phyloP scores from a whole-genome alignment of 2,329 filamentous ascomycete genomes.

The Zasmidium angulare region DNA sequence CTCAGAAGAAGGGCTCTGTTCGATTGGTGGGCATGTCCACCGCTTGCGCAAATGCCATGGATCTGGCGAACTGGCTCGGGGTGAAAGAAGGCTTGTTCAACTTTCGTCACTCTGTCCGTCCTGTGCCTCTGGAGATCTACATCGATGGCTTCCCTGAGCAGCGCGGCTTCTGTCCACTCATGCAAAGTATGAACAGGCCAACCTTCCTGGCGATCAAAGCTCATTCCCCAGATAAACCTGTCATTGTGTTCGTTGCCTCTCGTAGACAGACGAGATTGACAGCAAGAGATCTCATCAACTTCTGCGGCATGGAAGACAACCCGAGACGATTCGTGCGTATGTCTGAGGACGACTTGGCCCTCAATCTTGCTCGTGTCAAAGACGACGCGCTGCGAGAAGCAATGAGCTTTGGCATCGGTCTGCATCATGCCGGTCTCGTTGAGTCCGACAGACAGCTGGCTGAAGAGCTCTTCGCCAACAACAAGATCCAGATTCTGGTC shows the following conservation, averaged over 20 bases:
- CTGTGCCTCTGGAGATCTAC: conserved; percentile 91
- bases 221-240: conserved; percentile 93
- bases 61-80: conserved; percentile 93
- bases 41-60: conserved; percentile 91
- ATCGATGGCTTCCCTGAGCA: conserved; percentile 97
- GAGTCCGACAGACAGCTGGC: conserved; percentile 89
- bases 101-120: conserved; percentile 93
- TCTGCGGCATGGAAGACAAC: conserved; percentile 98
- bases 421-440: conserved; percentile 95
- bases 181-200: conserved; percentile 99
- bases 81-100: conserved; percentile 96
- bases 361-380: conserved; percentile 86
- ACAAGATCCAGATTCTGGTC: conserved; percentile 96
- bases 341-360: conserved; percentile 88
- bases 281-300: conserved; percentile 93
- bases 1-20: conserved; percentile 85
- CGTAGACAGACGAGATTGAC: conserved; percentile 92
- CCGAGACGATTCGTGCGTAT: conserved; percentile 89
- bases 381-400: conserved; percentile 90
- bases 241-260: conserved; percentile 97
- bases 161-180: conserved; percentile 90
- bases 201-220: conserved; percentile 96
- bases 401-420: conserved; percentile 93
- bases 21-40: conserved; percentile 98
- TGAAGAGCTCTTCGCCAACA: conserved; percentile 93